Evolutionary conservation across 768 basidiomycete species (phyloP).

Genomic region (Naganishia friedmannii): DNA sequence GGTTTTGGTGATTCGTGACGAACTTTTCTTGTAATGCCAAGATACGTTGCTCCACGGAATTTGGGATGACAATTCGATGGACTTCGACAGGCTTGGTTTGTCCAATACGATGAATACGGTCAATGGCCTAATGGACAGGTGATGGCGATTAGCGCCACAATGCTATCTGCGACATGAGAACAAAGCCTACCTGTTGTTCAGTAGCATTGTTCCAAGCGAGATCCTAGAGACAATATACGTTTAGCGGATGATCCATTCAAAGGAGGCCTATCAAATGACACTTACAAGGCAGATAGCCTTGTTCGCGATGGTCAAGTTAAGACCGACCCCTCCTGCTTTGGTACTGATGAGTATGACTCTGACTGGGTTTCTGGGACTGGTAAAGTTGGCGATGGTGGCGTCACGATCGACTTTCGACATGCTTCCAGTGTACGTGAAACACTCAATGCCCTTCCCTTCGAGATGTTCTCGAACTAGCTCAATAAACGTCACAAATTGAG

Average conservation of each 20-base stretch:
- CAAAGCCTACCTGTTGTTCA: conserved; percentile 35
- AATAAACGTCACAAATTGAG: conserved; percentile 63
- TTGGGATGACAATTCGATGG: conserved; percentile 49
- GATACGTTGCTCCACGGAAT: conserved; percentile 64
- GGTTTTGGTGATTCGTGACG: conserved; percentile 50
- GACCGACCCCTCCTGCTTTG: conserved; percentile 53
- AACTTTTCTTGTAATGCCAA: conserved; percentile 61
- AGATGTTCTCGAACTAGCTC: conserved; percentile 65
- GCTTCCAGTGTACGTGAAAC: conserved; percentile 49
- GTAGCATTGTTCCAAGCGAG: conserved; percentile 53
- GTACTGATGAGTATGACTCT: conserved; percentile 52
- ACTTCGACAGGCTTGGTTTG: conserved; percentile 47
- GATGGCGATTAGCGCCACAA: neutral
- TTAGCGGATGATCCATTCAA: neutral
- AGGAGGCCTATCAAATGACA: neutral
- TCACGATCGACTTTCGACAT: conserved; percentile 49
- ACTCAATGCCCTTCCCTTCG: conserved; percentile 52
- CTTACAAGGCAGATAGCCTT: conserved; percentile 43
- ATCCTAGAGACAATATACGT: conserved; percentile 33
- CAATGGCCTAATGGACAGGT: conserved; percentile 45
- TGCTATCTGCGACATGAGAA: neutral
- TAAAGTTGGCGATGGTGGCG: conserved; percentile 44
- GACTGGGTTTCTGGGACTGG: conserved; percentile 37
- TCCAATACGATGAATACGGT: conserved; percentile 54
- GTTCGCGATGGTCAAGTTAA: conserved; percentile 40